Evolutionary conservation across 139 green algal genomes (phyloP).

Genomic region (Chlamydomonas urium): DNA sequence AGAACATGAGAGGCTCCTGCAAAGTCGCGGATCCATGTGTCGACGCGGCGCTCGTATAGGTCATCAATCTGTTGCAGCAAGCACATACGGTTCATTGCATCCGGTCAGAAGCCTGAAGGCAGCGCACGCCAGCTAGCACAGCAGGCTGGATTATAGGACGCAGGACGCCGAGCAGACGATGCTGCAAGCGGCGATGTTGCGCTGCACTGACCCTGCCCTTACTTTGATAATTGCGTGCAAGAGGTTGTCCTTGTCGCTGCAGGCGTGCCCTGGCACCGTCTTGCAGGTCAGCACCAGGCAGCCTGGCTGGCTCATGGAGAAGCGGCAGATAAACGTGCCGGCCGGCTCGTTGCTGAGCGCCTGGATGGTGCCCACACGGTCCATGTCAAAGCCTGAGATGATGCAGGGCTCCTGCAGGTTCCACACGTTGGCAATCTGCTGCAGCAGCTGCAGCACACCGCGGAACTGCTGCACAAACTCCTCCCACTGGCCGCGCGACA

Average conservation of each 20-base stretch:
- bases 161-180: too few species aligned
- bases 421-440: conserved; percentile 53
- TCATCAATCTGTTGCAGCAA: conserved; percentile 49
- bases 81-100: too few species aligned
- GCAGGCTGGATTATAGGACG: too few species aligned
- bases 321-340: conserved; percentile 61
- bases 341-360: conserved; percentile 38
- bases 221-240: conserved; percentile 63
- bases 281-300: conserved; percentile 54
- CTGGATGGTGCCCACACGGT: conserved; percentile 44
- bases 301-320: conserved; percentile 52
- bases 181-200: too few species aligned
- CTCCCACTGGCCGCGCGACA: conserved; percentile 52
- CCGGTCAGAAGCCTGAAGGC: too few species aligned
- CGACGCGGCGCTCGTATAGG: conserved; percentile 55
- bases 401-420: conserved; percentile 62
- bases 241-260: conserved; percentile 46
- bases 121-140: too few species aligned
- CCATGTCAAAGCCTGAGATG: conserved; percentile 67
- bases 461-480: conserved; percentile 53
- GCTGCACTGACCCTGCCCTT: too few species aligned
- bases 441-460: conserved; percentile 43
- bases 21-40: conserved; percentile 61
- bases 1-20: conserved; percentile 50
- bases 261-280: conserved; percentile 11